Percentiles rank a stretch among this genome's conserved stretches.
These are phyloP conservation scores for Aspergillus carlsbadensis DNA, from an alignment of 495 filamentous ascomycete species.

Conservation along the genomic window DNA sequence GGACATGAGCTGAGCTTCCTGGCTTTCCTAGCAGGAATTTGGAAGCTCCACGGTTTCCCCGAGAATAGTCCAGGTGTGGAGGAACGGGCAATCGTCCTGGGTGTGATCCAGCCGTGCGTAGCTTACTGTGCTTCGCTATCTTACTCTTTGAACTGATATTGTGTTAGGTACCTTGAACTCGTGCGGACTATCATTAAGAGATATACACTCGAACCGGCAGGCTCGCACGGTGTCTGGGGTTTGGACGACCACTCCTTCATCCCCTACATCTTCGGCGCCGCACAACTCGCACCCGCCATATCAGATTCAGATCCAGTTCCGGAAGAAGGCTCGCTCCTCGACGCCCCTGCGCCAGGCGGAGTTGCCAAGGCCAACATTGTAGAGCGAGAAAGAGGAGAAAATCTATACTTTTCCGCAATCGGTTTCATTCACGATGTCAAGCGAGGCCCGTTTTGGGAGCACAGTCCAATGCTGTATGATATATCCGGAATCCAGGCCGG, in stretches of 20 bases:
- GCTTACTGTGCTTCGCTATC: neutral
- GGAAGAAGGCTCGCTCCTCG: conserved; percentile 69
- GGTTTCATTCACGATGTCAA: conserved; percentile 99
- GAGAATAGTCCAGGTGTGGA: conserved; percentile 48
- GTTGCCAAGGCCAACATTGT: conserved; percentile 67
- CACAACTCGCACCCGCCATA: conserved; percentile 79
- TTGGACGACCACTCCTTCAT: conserved; percentile 98
- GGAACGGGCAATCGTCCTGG: conserved; percentile 76
- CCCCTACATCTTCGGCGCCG: conserved; percentile 90
- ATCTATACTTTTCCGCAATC: conserved; percentile 98
- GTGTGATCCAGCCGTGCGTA: conserved; percentile 76
- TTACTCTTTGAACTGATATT: neutral
- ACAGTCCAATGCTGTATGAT: conserved; percentile 92
- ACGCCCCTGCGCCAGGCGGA: conserved; percentile 67
- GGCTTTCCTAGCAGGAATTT: conserved; percentile 84
- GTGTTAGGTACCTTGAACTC: conserved; percentile 71
- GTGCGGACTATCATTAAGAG: conserved; percentile 81
- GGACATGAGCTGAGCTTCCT: conserved; percentile 95
- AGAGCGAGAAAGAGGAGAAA: conserved; percentile 63
- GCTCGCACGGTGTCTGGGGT: conserved; percentile 95
- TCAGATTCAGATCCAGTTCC: conserved; percentile 60
- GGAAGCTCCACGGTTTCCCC: conserved; percentile 82
- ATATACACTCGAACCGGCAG: conserved; percentile 94
- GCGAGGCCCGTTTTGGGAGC: conserved; percentile 96
- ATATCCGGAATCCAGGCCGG: conserved; percentile 86